Evolutionary conservation across 441 rosid species (phyloP), one percentile per base, ranked within the genome.

Genomic region (Populus hybrid): DNA sequence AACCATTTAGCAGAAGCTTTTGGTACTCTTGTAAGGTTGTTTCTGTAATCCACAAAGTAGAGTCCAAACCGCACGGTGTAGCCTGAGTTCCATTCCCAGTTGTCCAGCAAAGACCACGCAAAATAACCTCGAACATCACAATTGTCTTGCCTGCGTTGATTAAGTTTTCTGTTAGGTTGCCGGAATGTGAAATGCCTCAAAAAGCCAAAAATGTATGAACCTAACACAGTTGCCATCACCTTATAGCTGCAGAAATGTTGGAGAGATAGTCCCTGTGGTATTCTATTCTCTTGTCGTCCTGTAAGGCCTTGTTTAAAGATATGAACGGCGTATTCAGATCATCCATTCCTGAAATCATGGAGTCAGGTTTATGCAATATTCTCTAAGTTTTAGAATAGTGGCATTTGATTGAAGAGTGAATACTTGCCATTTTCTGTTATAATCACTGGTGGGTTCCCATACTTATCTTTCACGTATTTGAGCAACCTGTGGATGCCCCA

Each of bases 81-180:
- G 31, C 97, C 97, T 8, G 87, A 88, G 86, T 91, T 93, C 99
- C 99, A 93, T 76, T 95, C 98, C 98, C 94, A 92, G 76, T 95
- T 95, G 80, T 93, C 99, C 2, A 91, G 90, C 91, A 92, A 82
- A 23, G 97, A 93, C 98, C 97, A 93, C n/a, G 84, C 88, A 59
- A 92, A 93, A 69, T 91, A 93, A 4, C 98, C 96, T 4, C 88
- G 87, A 8, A 92, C 82, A 36, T 93, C 80, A 23, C 95, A 93
- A 4, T 76, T 72, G 79, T 90, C 95, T 72, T 83, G 61, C 88
- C 99, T 92, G 91, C 74, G 61, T 78, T 24, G 7, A 23, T 66
- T 77, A 4, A 29, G 10, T 18, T 65, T 61, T 68, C 59, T 9
- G 50, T 81, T 10, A 78, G 73, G 63, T 20, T 28, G 36, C 71